Base-by-base conservation (phyloP, 768 basidiomycete species). In the Fistulinella prunicolor region DNA sequence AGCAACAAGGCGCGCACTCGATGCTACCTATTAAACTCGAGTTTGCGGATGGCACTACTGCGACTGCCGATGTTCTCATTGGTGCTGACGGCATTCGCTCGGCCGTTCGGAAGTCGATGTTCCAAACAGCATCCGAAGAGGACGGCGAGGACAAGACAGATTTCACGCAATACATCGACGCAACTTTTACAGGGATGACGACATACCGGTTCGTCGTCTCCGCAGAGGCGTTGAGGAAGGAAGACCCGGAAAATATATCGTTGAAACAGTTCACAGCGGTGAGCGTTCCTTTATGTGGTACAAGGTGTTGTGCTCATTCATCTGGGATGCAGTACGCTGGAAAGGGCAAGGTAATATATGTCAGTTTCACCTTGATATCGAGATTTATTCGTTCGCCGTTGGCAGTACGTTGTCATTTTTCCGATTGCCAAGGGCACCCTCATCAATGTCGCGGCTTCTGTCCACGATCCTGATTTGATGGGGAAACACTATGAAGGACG, bases 71-170 rank as follows among this genome's bases (percentile, higher is more conserved):
- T 42, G 53, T 78, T 14, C 68, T 78, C 5, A 51, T 78, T 38
- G 77, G 75, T 4, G 73, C 73, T 34, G 76, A 77, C 50, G 77
- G 77, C 4, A 65, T 78, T 19, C 65, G 58, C 14, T 67, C 62
- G 1, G 39, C 44, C 2, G 58, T 63, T 20, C 67, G 66, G 24
- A 58, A 51, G 24, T 46, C 44, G 1, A 56, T 67, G 50, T 57
- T 63, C 16, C 59, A 54, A 37, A 20, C 24, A 35, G 60, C 52
- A 2, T 55, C 50, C 6, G n/a, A 26, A n/a, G 50, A 46, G 1
- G 4, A 41, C 1, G 6, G 9, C 1, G 14, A 23, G 1, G 34
- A 29, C 36, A 7, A 36, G 10, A 9, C 22, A 1, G 40, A 61
- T 22, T 16, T 57, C 9, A 44, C 14, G 22, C 48, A 58, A 12